Conservation (phyloP, 2,329 filamentous ascomycete genomes). For the Byssothecium circinans region DNA sequence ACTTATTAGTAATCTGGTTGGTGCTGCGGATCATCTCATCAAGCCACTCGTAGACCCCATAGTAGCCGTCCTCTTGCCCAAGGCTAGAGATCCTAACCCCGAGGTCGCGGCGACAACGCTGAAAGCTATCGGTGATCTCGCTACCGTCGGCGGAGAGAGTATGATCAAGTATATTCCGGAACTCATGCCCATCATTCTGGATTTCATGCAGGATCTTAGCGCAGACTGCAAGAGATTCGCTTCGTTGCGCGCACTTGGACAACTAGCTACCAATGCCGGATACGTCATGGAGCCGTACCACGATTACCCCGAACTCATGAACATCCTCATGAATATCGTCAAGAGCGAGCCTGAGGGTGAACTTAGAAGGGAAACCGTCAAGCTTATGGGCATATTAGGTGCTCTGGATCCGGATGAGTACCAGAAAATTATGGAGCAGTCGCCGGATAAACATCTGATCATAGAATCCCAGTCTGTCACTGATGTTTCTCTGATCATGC, state of each 20-base stretch:
- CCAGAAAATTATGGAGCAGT: constrained; percentile 88
- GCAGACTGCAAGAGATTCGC: constrained; percentile 89
- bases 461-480: constrained; percentile 72
- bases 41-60: constrained; percentile 97
- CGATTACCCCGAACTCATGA: constrained; percentile 90
- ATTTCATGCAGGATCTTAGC: constrained; percentile 90
- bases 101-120: constrained; percentile 94
- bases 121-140: constrained; percentile 90
- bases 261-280: constrained; percentile 91
- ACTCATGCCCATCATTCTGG: constrained; percentile 93
- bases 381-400: constrained; percentile 91
- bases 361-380: constrained; percentile 90
- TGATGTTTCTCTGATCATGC: constrained; percentile 98
- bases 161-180: constrained; percentile 90
- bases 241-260: constrained; percentile 84
- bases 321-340: constrained; percentile 90
- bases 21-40: constrained; percentile 89
- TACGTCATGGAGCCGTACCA: constrained; percentile 97
- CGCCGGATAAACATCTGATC: constrained; percentile 75
- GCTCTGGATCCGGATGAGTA: constrained; percentile 96
- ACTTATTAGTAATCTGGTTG: constrained; percentile 86
- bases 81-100: constrained; percentile 80
- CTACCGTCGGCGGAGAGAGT: constrained; percentile 88
- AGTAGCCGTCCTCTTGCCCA: constrained; percentile 90
- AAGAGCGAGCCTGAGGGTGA: constrained; percentile 86